A percentile compares a stretch with the other conserved stretches of the same genome.
Evolutionary conservation across 2,329 filamentous ascomycete species (phyloP).

Genomic region (Didymella pinodella): DNA sequence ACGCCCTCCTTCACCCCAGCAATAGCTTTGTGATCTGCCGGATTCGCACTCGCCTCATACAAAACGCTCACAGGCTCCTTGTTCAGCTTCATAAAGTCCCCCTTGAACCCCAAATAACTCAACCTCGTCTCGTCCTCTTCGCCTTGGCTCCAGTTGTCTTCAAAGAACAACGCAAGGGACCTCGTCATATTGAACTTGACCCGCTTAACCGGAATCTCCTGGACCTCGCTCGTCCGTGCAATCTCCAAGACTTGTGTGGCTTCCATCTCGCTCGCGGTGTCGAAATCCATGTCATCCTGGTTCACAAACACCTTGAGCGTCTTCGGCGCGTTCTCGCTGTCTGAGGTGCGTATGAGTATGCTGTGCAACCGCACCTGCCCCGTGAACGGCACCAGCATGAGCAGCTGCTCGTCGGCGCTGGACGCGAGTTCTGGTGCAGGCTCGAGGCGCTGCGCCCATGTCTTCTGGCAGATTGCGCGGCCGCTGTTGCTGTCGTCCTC

Average conservation of each 20-base stretch:
- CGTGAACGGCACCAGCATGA: constrained; percentile 92
- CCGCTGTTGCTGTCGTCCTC: constrained; percentile 75
- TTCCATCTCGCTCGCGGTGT: constrained; percentile 70
- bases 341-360: constrained; percentile 82
- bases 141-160: constrained; percentile 81
- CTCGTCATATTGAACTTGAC: constrained; percentile 88
- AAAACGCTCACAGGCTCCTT: constrained; percentile 84
- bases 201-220: constrained; percentile 88
- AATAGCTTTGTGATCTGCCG: constrained; percentile 75
- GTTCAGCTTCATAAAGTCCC: constrained; percentile 88
- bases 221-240: constrained; percentile 78
- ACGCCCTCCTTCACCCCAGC: constrained; percentile 50
- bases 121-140: constrained; percentile 82
- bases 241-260: constrained; percentile 81
- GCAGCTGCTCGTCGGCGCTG: constrained; percentile 89
- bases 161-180: constrained; percentile 83
- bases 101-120: constrained; percentile 89
- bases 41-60: constrained; percentile 94
- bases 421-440: constrained; percentile 79
- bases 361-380: constrained; percentile 93
- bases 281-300: constrained; percentile 78
- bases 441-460: constrained; percentile 82
- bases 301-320: constrained; percentile 89
- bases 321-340: constrained; percentile 73
- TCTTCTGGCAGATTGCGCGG: constrained; percentile 82